Evolutionary conservation across 768 basidiomycete species (phyloP).

Genomic region (Amanita muscaria): DNA sequence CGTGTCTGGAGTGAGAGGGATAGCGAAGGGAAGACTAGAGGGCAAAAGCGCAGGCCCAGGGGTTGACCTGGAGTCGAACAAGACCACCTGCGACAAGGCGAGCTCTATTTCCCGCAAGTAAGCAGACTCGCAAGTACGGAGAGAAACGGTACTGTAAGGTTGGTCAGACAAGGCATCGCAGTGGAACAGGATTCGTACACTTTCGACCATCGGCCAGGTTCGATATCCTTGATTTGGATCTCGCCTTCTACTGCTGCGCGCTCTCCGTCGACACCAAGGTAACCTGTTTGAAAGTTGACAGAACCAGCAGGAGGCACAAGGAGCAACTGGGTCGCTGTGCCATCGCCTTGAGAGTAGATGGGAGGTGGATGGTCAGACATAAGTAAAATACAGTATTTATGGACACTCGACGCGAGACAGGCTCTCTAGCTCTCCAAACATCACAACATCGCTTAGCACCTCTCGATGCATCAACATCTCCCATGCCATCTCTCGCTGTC

Average conservation of each 20-base stretch:
- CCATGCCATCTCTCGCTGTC: slow-evolving; percentile 63
- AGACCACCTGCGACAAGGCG: slow-evolving; percentile 42
- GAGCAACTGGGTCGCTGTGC: slow-evolving; percentile 51
- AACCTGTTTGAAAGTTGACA: slow-evolving; percentile 79
- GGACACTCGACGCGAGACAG: slow-evolving; percentile 56
- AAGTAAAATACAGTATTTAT: slow-evolving; percentile 13
- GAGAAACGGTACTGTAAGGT: slow-evolving; percentile 45
- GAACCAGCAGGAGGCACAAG: slow-evolving; percentile 64
- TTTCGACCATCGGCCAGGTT: slow-evolving; percentile 49
- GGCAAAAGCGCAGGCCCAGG: slow-evolving; percentile 35
- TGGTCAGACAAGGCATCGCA: slow-evolving; percentile 8
- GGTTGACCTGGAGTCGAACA: slow-evolving; percentile 35
- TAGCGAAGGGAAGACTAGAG: slow-evolving; percentile 67
- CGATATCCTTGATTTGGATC: slow-evolving; percentile 70
- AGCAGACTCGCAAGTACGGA: slow-evolving; percentile 60
- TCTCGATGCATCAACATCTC: slow-evolving; percentile 65
- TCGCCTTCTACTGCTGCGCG: slow-evolving; percentile 81
- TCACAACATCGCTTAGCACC: slow-evolving; percentile 48
- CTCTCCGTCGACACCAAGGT: slow-evolving; percentile 76
- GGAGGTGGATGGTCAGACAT: slow-evolving; percentile 48
- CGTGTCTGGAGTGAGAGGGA: slow-evolving; percentile 70
- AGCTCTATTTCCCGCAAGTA: slow-evolving; percentile 61
- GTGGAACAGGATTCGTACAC: slow-evolving; percentile 35
- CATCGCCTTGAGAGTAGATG: slow-evolving; percentile 42
- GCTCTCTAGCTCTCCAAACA: slow-evolving; percentile 77